Percentiles rank a stretch among this genome's conserved stretches.
phyloP scores from a whole-genome alignment of 495 filamentous ascomycete species.

The Monascus purpureus region DNA sequence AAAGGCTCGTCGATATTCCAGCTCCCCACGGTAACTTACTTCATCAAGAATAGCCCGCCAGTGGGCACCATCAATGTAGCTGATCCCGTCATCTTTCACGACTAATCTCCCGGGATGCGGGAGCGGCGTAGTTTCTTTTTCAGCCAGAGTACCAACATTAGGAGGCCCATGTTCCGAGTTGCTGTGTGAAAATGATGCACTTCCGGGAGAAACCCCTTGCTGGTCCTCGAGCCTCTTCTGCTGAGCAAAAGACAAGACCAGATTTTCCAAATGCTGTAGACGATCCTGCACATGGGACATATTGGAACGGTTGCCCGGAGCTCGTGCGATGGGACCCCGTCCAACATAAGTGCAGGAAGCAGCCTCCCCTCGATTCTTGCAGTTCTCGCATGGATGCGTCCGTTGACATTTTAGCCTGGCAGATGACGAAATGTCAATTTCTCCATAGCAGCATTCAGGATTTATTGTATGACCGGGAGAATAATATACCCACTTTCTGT shows the following conservation, averaged over 20 bases:
- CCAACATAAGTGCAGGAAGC: constrained; percentile 29
- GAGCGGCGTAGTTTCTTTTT: constrained; percentile 27
- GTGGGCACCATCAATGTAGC: constrained; percentile 34
- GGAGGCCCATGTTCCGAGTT: constrained; percentile 9
- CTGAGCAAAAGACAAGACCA: constrained; percentile 33
- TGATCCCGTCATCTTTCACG: constrained; percentile 35
- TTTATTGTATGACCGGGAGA: neutral
- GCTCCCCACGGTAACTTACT: constrained; percentile 23
- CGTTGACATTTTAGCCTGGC: constrained; percentile 40
- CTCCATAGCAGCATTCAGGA: constrained; percentile 14
- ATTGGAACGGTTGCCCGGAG: constrained; percentile 17
- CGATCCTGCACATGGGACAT: constrained; percentile 31
- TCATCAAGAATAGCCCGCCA: constrained; percentile 40
- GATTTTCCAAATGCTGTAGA: constrained; percentile 36
- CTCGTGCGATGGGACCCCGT: constrained; percentile 20
- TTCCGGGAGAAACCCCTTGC: constrained; percentile 1
- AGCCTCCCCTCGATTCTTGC: constrained; percentile 30
- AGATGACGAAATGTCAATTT: constrained; percentile 28
- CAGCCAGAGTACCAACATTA: constrained; percentile 52
- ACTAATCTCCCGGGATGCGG: constrained; percentile 54
- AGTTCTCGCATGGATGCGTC: constrained; percentile 35
- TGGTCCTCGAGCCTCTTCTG: constrained; percentile 14
- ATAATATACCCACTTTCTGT: constrained; percentile 30
- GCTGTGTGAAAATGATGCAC: neutral
- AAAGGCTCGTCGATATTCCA: neutral